Evolutionary conservation across 441 rosid genomes (phyloP).

Genomic region (Euphorbia schlechtendalii): DNA sequence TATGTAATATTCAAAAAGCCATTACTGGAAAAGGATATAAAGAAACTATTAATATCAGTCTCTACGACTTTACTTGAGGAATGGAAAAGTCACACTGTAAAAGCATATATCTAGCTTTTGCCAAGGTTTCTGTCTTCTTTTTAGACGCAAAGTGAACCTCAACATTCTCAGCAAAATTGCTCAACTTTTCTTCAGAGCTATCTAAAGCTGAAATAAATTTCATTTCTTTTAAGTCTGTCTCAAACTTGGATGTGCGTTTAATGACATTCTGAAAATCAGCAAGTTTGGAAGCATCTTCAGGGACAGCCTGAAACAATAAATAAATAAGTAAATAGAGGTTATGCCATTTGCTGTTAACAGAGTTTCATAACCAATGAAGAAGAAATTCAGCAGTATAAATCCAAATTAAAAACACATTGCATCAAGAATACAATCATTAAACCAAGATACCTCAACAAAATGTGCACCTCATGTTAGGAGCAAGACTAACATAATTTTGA

Average conservation of each 20-base stretch:
- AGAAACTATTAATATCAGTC: slow-evolving; percentile 10
- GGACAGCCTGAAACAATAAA: slow-evolving; percentile 62
- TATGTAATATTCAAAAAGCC: slow-evolving; percentile 14
- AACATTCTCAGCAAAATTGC: slow-evolving; percentile 78
- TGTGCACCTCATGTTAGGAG: background rate
- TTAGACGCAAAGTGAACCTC: slow-evolving; percentile 94
- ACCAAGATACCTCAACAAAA: too few species aligned
- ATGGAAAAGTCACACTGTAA: slow-evolving; percentile 67
- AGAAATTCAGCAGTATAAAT: background rate
- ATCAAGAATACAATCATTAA: slow-evolving; percentile 5
- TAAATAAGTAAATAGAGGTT: background rate
- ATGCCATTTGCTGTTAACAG: slow-evolving; percentile 6
- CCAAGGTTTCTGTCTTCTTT: slow-evolving; percentile 79
- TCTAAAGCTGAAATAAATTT: slow-evolving; percentile 65
- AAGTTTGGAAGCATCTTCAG: slow-evolving; percentile 88
- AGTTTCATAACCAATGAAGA: background rate
- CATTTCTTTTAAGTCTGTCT: slow-evolving; percentile 56
- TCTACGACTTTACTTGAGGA: slow-evolving; percentile 51
- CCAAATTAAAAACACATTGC: background rate
- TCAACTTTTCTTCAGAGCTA: slow-evolving; percentile 57
- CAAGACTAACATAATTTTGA: background rate
- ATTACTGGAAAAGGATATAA: slow-evolving; percentile 10
- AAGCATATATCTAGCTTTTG: slow-evolving; percentile 79
- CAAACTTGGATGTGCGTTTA: slow-evolving; percentile 64
- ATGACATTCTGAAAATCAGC: slow-evolving; percentile 79